Evolutionary conservation across 2,329 filamentous ascomycete species (phyloP).

Genomic region (Xylariales sp.): DNA sequence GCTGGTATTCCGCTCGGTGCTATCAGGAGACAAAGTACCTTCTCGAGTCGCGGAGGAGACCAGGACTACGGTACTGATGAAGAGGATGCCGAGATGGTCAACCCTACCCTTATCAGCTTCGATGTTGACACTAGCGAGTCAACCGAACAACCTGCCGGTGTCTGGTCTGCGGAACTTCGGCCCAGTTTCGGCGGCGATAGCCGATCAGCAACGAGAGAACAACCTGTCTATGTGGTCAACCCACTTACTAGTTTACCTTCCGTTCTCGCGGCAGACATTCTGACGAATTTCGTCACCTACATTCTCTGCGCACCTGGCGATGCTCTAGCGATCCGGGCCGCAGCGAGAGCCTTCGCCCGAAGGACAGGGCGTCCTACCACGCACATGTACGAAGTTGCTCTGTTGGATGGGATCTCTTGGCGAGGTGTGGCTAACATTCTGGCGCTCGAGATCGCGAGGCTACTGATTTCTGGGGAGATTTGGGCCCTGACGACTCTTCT

Average conservation of each 20-base stretch:
- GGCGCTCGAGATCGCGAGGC: constrained; percentile 39
- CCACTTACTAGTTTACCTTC: constrained; percentile 47
- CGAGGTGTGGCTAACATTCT: constrained; percentile 41
- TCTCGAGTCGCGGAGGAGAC: constrained; percentile 38
- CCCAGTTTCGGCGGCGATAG: constrained; percentile 36
- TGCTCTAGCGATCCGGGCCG: constrained; percentile 37
- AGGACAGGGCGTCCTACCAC: constrained; percentile 32
- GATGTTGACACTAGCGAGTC: constrained; percentile 55
- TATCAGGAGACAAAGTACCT: constrained; percentile 39
- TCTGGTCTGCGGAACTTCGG: constrained; percentile 56
- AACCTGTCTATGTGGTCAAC: constrained; percentile 39
- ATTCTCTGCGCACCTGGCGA: constrained; percentile 43
- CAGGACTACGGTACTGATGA: constrained; percentile 53
- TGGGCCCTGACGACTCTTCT: constrained; percentile 38
- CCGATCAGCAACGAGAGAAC: constrained; percentile 27
- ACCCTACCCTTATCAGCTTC: constrained; percentile 55
- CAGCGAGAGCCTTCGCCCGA: constrained; percentile 38
- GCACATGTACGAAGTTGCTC: constrained; percentile 34
- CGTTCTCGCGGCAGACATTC: constrained; percentile 40
- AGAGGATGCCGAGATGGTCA: constrained; percentile 50
- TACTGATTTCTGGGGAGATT: constrained; percentile 38
- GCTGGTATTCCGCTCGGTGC: constrained; percentile 24
- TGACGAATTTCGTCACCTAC: constrained; percentile 38
- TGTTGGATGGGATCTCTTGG: constrained; percentile 33
- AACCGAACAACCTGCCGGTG: constrained; percentile 43